Percentiles rank a stretch among this genome's conserved stretches.
phyloP scores from a whole-genome alignment of 106 monocot species.

The Dendrobium chrysotoxum region DNA sequence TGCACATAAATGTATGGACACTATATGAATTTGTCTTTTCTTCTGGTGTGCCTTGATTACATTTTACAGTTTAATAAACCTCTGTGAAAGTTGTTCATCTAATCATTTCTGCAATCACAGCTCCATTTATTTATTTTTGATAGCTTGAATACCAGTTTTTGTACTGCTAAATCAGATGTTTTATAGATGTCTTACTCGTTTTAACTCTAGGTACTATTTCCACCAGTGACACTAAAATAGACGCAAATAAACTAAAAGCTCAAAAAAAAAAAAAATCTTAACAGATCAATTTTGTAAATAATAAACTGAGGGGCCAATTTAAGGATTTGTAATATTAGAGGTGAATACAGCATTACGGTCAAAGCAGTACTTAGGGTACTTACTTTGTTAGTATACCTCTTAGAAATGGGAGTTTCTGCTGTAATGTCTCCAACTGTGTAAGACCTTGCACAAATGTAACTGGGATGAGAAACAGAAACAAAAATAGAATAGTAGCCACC shows the following conservation, averaged over 20 bases:
- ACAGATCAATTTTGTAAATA: background rate
- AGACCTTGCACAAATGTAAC: constrained; percentile 82
- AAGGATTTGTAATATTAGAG: background rate
- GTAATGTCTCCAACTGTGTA: constrained; percentile 54
- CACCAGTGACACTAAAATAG: background rate
- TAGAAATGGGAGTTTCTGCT: constrained; percentile 56
- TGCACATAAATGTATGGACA: background rate
- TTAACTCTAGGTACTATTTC: background rate
- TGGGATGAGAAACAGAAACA: constrained; percentile 72
- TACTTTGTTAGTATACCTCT: constrained; percentile 63
- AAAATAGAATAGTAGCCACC: constrained; percentile 46
- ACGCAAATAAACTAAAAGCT: background rate
- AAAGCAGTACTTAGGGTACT: constrained; percentile 14
- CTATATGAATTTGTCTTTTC: background rate
- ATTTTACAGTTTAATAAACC: background rate
- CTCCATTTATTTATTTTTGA: background rate
- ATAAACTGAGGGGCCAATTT: background rate
- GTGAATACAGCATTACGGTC: background rate
- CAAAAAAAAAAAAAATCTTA: background rate
- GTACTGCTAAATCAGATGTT: background rate
- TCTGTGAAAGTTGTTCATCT: background rate
- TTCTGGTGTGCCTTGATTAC: background rate
- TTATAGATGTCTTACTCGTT: background rate
- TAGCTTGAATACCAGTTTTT: background rate
- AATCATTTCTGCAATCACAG: background rate